A percentile compares a stretch with the other conserved stretches of the same genome.
phyloP scores from a whole-genome alignment of 2,329 filamentous ascomycete genomes.

The Colletotrichum sp. region DNA sequence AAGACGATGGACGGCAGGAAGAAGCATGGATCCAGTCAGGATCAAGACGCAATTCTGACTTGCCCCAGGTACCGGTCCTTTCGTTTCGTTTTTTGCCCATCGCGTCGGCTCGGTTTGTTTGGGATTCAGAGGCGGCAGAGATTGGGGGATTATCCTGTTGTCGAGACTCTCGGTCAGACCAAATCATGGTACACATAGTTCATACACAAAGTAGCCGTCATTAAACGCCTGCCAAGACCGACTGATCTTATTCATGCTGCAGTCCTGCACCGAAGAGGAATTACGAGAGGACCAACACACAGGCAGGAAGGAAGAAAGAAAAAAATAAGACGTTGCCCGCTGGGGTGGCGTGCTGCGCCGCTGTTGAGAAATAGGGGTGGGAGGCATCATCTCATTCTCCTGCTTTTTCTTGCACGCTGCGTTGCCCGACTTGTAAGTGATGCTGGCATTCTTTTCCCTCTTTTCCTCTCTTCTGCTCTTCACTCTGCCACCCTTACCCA shows the following conservation, averaged over 20 bases:
- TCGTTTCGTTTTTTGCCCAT: not conserved
- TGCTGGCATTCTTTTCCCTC: not conserved
- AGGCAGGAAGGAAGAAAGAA: not conserved
- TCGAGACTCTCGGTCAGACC: not conserved
- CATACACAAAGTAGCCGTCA: not conserved
- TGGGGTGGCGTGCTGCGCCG: constrained; percentile 12
- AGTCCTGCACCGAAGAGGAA: not conserved
- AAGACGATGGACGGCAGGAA: not conserved
- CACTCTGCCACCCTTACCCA: not conserved
- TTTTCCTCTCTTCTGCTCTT: not conserved
- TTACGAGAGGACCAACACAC: not conserved
- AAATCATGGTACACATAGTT: not conserved
- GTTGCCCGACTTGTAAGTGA: not conserved
- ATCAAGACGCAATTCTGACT: not conserved
- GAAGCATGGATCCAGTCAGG: not conserved
- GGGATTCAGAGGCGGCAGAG: not conserved
- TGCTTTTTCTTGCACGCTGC: not conserved
- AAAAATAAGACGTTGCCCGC: not conserved
- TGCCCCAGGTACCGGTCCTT: not conserved
- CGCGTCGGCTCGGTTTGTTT: constrained; percentile 3
- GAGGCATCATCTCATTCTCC: constrained; percentile 1
- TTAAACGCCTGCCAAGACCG: not conserved
- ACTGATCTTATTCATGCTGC: not conserved
- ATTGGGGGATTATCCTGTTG: not conserved
- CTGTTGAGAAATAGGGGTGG: not conserved